A percentile compares a stretch with the other conserved stretches of the same genome.
Conservation (phyloP, 768 basidiomycete species). For the Boletus rubescentipes region DNA sequence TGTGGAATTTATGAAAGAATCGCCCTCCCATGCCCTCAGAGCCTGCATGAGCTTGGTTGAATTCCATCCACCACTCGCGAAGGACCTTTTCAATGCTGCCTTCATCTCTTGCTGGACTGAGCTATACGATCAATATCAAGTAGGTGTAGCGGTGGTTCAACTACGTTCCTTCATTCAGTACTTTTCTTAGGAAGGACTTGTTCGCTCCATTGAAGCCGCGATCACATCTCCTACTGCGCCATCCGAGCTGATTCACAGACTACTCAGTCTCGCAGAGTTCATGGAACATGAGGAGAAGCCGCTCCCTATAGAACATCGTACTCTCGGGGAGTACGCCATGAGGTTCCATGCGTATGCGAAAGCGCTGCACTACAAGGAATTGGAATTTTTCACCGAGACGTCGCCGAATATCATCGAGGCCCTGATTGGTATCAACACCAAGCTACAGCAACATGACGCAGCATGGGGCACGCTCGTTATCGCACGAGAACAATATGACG, state of each 20-base stretch:
- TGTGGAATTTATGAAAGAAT: conserved; percentile 97
- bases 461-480: conserved; percentile 95
- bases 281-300: conserved; percentile 99
- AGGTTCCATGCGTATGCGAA: conserved; percentile 95
- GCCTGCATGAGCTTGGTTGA: conserved; percentile 95
- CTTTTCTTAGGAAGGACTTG: conserved; percentile 79
- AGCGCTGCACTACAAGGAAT: conserved; percentile 96
- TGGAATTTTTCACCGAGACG: conserved; percentile 93
- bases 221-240: conserved; percentile 77
- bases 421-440: conserved; percentile 94
- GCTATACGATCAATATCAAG: conserved; percentile 95
- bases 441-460: conserved; percentile 94
- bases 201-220: conserved; percentile 83
- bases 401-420: conserved; percentile 90
- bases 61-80: conserved; percentile 85
- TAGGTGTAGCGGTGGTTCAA: conserved; percentile 27
- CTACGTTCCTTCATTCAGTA: conserved; percentile 1
- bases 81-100: conserved; percentile 96
- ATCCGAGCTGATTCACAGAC: conserved; percentile 84
- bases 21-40: conserved; percentile 95
- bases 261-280: conserved; percentile 94
- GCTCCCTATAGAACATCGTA: conserved; percentile 89
- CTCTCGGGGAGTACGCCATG: conserved; percentile 91
- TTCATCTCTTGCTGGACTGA: conserved; percentile 98
- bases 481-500: conserved; percentile 86